phyloP scores from a whole-genome alignment of 495 filamentous ascomycete species.

The Tuber melanosporum region DNA sequence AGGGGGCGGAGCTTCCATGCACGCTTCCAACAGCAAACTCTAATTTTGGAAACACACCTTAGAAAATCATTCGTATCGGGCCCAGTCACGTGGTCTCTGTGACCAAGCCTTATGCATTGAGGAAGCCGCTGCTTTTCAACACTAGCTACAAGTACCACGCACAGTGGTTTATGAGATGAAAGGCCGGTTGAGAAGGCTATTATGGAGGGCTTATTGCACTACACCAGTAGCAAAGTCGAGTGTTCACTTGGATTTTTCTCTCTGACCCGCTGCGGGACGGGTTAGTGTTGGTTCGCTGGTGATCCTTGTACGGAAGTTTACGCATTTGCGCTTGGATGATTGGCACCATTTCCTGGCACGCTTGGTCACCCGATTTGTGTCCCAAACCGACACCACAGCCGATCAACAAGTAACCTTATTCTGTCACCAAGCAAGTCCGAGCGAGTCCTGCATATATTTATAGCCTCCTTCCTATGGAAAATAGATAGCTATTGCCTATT shows the following conservation, averaged over 20 bases:
- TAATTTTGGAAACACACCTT: neutral
- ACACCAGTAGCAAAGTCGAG: neutral
- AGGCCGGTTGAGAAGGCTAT: too few species aligned
- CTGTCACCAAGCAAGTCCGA: neutral
- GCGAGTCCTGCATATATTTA: neutral
- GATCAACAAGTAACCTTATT: neutral
- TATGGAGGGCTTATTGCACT: neutral
- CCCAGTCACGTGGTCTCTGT: neutral
- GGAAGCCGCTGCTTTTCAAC: neutral
- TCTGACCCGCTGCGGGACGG: neutral
- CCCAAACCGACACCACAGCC: neutral
- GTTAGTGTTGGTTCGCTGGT: neutral
- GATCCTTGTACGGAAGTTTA: neutral
- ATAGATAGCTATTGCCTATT: slow-evolving; percentile 31
- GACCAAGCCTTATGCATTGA: neutral
- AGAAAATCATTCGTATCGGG: neutral
- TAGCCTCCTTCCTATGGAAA: neutral
- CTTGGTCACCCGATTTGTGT: neutral
- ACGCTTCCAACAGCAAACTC: neutral
- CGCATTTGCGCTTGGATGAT: neutral
- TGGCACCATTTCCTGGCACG: neutral
- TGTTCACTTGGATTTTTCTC: neutral
- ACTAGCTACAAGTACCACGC: neutral
- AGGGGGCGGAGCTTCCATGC: neutral
- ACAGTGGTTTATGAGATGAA: neutral